Base-by-base conservation (phyloP, 2,329 filamentous ascomycete genomes). In the Aschersonia sp. region DNA sequence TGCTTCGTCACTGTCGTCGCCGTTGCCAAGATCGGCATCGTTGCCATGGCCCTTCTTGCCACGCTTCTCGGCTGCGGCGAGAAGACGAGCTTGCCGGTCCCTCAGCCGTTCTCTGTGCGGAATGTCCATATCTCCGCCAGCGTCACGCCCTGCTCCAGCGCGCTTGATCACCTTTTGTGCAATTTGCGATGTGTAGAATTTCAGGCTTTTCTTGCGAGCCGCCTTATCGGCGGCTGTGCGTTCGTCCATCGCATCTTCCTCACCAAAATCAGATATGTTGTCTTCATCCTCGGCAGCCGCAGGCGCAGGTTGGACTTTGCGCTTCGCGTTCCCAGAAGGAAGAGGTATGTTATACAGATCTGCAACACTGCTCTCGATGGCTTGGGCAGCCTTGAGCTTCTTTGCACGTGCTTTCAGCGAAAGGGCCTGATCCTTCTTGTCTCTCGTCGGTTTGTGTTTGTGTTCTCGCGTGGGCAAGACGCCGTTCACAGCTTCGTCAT, bases 121-220 rank as follows among this genome's bases (percentile, higher is more conserved):
- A 47, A 94, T 76, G 64, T 94, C 87, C 55, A 77, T 74, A 60
- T 94, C 87, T 55, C 87, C 87, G 54, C 86, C 86, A 1, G 82
- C 78, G 50, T 85, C 81, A 51, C 81, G 78, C 42, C 84, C 83
- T 40, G 83, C 84, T 32, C 74, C 79, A 5, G 81, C 79, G 48
- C 86, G 86, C 62, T 87, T 89, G 69, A 88, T 94, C 49, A 87
- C 81, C 67, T 96, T 97, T 63, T 97, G 91, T 31, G 86, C 84
- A 54, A 98, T 92, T 63, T 98, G 92, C 3, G 89, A 95, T 2
- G 94, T 97, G 75, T 98, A 98, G 73, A 98, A 98, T 52, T 89
- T 85, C 50, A 98, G 77, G 53, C 80, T 88, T 73, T 94, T 95
- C 74, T 92, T 95, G 65, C 85, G 85, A 51, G 80, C 78, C 0